Conservation (phyloP, 2,329 filamentous ascomycete species). For the Coniochaeta sp. region DNA sequence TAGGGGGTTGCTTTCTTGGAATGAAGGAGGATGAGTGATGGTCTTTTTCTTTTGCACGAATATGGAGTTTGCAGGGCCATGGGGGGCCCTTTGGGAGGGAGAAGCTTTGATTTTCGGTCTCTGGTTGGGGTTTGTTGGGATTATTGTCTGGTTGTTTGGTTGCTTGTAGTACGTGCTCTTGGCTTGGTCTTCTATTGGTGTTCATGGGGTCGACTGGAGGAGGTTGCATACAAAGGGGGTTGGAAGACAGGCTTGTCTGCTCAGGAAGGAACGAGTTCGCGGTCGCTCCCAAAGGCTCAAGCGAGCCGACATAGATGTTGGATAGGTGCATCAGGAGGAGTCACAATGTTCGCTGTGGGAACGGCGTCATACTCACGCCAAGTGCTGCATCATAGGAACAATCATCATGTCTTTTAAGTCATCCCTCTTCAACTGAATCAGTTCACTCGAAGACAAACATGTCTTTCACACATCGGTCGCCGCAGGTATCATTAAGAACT, state of each 20-base stretch:
- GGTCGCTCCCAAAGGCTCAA: background rate
- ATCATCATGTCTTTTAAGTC: background rate
- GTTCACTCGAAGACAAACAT: no score
- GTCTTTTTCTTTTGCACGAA: background rate
- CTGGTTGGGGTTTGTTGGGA: no score
- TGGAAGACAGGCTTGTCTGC: background rate
- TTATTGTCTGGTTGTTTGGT: no score
- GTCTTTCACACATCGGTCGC: background rate
- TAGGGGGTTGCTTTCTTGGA: background rate
- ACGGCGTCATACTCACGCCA: background rate
- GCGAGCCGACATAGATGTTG: background rate
- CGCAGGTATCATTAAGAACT: slow-evolving; percentile 9
- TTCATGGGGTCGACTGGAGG: background rate
- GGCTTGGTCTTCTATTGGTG: no score
- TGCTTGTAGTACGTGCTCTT: no score
- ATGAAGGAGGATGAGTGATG: background rate
- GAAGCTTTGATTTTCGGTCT: no score
- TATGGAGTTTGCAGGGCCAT: no score
- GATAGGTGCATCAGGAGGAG: slow-evolving; percentile 1
- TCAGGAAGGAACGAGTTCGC: background rate
- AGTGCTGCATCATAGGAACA: background rate
- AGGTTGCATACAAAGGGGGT: no score
- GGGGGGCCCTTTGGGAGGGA: no score
- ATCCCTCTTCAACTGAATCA: no score
- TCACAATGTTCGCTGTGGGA: background rate